A percentile compares a stretch with the other conserved stretches of the same genome.
Evolutionary conservation across 345 rosid species (phyloP).

Genomic region (Citrus sinensis): DNA sequence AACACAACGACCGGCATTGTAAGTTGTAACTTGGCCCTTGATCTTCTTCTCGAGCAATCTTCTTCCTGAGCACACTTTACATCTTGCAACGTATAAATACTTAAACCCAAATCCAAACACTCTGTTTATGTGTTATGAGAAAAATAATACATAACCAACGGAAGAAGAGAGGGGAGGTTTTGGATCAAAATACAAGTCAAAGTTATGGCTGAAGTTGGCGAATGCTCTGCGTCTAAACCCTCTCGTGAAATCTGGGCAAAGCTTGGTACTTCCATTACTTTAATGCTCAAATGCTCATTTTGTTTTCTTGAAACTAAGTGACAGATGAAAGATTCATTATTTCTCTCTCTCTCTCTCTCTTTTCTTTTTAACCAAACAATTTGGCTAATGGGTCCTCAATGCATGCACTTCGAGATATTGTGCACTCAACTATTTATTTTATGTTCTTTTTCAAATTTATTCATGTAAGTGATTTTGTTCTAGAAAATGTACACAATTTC

Average conservation of each 20-base stretch:
- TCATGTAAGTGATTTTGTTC: neutral
- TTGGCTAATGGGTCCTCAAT: neutral
- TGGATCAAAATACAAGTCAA: neutral
- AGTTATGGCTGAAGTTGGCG: slow-evolving; percentile 31
- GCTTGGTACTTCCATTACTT: slow-evolving; percentile 32
- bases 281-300: neutral
- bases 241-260: slow-evolving; percentile 50
- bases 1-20: too few relatives aligned
- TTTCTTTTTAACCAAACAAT: neutral
- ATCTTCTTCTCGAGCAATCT: neutral
- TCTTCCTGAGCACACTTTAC: neutral
- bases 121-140: too few relatives aligned
- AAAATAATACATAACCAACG: too few relatives aligned
- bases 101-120: neutral
- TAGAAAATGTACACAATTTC: neutral
- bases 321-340: neutral
- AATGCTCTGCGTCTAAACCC: slow-evolving; percentile 35
- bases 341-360: too few relatives aligned
- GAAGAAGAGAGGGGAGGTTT: neutral
- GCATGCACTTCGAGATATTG: neutral
- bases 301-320: neutral
- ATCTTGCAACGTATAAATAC: neutral
- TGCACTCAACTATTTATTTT: neutral
- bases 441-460: neutral
- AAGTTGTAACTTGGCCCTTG: neutral